Base-by-base conservation (phyloP, 306 rosid genomes). In the Astragalus glycyphyllos region DNA sequence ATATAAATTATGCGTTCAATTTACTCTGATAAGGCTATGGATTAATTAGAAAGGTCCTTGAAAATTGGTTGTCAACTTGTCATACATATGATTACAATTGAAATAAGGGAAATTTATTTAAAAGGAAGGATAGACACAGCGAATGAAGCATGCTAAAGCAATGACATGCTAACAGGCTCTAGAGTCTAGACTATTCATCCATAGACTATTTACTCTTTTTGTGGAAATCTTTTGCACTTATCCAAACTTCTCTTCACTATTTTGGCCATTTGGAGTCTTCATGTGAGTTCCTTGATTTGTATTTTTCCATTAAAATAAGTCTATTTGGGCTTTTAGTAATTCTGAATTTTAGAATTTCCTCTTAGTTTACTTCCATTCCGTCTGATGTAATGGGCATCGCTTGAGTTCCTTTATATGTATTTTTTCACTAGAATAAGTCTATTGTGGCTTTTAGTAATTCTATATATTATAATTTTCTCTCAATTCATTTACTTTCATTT, bases 251-350 rank as follows among this genome's bases (percentile, higher is more conserved):
- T 59, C 14, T 46, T 47, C 35, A 31, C 41, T 67, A 10, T 35
- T 48, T 81, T 45, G 40, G 42, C 15, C 70, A 26, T 68, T 75
- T 29, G 66, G 73, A 82, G 41, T 63, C 72, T 38, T 48, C 4
- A 38, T 65, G 47, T 7, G 67, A 7, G 26, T 61, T 58, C 41
- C 73, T 76, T 75, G 48, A 37, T 63, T 44, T 74, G 71, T 11
- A 29, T 50, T 50, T 60, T 60, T 15, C 57, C 53, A 17, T 50
- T 54, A 14, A n/a, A 37, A 1, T 41, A 0, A 46, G 37, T 55
- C 54, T n/a, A 38, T 23, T 20, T 17, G n/a, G n/a, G 17, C 15
- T 72, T 56, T 35, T 35, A 12, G 46, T 72, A 45, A 41, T 13
- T 76, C 23, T 68, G 69, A 48, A 32, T 72, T 73, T 31, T 58